Conservation (phyloP, 305 asterid species). For the Solanum aculeatissimum region DNA sequence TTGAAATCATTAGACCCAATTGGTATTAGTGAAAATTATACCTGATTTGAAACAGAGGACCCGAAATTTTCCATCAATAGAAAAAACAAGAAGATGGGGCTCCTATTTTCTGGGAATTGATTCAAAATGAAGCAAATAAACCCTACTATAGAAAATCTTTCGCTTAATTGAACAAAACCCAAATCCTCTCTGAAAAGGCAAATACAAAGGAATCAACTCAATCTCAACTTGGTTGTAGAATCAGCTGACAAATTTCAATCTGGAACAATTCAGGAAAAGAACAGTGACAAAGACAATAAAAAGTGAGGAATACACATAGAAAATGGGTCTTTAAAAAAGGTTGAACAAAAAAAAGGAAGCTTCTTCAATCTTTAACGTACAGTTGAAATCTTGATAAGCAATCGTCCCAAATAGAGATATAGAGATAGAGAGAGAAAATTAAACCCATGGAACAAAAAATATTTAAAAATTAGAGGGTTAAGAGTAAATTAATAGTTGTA, state of each 20-base stretch:
- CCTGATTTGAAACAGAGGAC: constrained; percentile 33
- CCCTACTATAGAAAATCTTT: neutral
- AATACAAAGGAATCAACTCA: neutral
- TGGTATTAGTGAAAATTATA: constrained; percentile 12
- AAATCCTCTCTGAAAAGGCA: neutral
- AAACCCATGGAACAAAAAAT: neutral
- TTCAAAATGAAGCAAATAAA: constrained; percentile 4
- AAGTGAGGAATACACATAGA: neutral
- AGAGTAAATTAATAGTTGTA: neutral
- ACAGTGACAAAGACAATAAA: neutral
- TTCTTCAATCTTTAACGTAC: constrained; percentile 24
- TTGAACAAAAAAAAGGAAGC: constrained; percentile 12
- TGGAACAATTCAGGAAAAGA: constrained; percentile 3
- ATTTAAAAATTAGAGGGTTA: neutral
- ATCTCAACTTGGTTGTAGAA: neutral
- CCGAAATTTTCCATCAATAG: constrained; percentile 26
- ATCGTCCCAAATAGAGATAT: neutral
- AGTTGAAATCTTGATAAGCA: constrained; percentile 37
- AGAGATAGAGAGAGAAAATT: constrained; percentile 8
- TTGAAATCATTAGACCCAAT: neutral
- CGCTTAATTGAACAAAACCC: neutral
- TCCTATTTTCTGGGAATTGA: constrained; percentile 18
- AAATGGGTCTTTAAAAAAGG: constrained; percentile 1
- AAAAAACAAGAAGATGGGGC: constrained; percentile 9
- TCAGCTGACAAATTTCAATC: constrained; percentile 11